Percentiles rank a stretch among this genome's conserved stretches.
These are phyloP conservation scores for Trametes cubensis DNA, from an alignment of 768 basidiomycete genomes.

Conservation along the genomic window DNA sequence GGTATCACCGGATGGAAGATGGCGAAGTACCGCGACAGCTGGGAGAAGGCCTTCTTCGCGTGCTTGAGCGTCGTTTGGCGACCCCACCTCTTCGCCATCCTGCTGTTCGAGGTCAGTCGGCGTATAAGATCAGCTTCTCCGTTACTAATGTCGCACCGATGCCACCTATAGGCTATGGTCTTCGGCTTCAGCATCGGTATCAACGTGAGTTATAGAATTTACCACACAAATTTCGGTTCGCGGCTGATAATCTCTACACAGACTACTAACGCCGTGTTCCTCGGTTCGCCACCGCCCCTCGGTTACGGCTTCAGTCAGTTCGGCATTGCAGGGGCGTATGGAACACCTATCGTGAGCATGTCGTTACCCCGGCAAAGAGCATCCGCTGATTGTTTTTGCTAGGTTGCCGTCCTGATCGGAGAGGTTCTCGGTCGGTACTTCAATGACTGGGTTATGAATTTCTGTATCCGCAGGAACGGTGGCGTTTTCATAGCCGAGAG, in stretches of 20 bases:
- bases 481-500: constrained; percentile 60
- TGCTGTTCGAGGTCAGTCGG: constrained; percentile 57
- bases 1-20: constrained; percentile 64
- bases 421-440: constrained; percentile 53
- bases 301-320: constrained; percentile 56
- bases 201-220: constrained; percentile 41
- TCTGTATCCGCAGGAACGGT: constrained; percentile 45
- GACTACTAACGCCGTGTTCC: constrained; percentile 69
- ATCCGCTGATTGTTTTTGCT: not conserved
- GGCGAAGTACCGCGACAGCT: constrained; percentile 56
- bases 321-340: constrained; percentile 56
- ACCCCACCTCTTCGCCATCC: constrained; percentile 56
- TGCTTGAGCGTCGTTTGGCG: constrained; percentile 61
- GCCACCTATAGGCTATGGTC: constrained; percentile 44
- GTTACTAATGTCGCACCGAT: not conserved
- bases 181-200: constrained; percentile 71
- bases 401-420: constrained; percentile 54
- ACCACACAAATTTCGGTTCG: not conserved
- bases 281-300: constrained; percentile 54
- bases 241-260: constrained; percentile 28
- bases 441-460: constrained; percentile 53
- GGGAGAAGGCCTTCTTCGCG: constrained; percentile 47
- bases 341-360: constrained; percentile 53
- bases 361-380: not conserved
- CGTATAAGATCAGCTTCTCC: not conserved